Evolutionary conservation across 345 rosid genomes (phyloP).

Genomic region (Psidium friedrichsthalianum): DNA sequence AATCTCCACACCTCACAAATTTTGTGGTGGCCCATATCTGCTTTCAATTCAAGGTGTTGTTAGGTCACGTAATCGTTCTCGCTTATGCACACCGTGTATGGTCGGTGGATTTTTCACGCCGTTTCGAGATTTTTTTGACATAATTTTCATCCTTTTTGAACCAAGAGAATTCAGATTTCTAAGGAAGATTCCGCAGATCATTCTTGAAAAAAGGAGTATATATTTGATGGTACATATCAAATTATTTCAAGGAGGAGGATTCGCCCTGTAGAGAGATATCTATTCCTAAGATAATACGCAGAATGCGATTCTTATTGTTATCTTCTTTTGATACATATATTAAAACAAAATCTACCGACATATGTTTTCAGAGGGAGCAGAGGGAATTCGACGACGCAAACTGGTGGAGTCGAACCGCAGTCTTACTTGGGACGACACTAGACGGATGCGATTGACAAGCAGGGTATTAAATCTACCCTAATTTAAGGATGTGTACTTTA

Average conservation of each 20-base stretch:
- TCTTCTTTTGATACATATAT: neutral
- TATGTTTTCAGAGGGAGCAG: constrained; percentile 55
- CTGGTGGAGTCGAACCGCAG: constrained; percentile 35
- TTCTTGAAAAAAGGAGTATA: neutral
- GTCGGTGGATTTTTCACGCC: neutral
- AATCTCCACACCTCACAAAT: neutral
- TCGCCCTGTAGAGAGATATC: neutral
- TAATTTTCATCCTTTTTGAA: neutral
- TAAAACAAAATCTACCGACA: neutral
- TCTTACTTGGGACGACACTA: constrained; percentile 85
- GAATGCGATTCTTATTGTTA: neutral
- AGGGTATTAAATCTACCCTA: constrained; percentile 29
- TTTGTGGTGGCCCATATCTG: neutral
- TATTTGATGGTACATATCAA: neutral
- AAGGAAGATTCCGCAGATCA: neutral
- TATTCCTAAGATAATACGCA: neutral
- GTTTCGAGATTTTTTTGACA: neutral
- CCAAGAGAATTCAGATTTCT: neutral
- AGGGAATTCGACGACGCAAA: constrained; percentile 30
- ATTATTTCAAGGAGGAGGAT: neutral
- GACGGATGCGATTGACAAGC: constrained; percentile 73
- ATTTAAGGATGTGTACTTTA: neutral
- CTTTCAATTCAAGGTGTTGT: neutral
- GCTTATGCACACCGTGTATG: neutral
- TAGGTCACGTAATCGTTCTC: neutral